Conservation (phyloP, 805 yeast species). For the Cyberlindnera mrakii region DNA sequence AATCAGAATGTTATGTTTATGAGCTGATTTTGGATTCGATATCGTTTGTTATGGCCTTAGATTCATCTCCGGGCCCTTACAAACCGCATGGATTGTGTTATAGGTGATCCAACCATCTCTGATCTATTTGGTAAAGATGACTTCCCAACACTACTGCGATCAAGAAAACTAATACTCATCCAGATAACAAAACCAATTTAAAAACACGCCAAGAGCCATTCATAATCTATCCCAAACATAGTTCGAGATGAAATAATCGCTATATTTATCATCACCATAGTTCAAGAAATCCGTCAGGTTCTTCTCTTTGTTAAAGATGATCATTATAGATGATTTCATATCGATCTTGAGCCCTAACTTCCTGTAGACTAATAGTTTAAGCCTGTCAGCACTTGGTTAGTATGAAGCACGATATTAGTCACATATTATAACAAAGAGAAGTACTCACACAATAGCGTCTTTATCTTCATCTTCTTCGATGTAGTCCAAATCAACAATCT, state of each 20-base stretch:
- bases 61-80: no score
- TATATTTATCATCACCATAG: conserved; percentile 44
- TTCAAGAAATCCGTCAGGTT: conserved; percentile 45
- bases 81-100: no score
- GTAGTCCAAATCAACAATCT: conserved; percentile 27
- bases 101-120: no score
- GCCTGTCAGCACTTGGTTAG: conserved; percentile 7
- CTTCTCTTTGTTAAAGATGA: conserved; percentile 43
- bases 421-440: neutral
- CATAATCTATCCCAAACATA: conserved; percentile 68
- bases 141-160: conserved; percentile 1
- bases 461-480: conserved; percentile 27
- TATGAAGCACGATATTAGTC: neutral
- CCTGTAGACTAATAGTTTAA: conserved; percentile 55
- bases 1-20: neutral
- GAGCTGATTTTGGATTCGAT: neutral
- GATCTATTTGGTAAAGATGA: no score
- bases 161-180: neutral
- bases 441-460: conserved; percentile 32
- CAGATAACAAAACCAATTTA: neutral
- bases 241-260: conserved; percentile 66
- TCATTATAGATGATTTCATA: conserved; percentile 33
- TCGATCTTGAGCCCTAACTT: conserved; percentile 53
- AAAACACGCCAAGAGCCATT: neutral
- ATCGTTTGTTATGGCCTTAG: neutral